phyloP scores from a whole-genome alignment of 306 rosid genomes.

The Abrus precatorius region DNA sequence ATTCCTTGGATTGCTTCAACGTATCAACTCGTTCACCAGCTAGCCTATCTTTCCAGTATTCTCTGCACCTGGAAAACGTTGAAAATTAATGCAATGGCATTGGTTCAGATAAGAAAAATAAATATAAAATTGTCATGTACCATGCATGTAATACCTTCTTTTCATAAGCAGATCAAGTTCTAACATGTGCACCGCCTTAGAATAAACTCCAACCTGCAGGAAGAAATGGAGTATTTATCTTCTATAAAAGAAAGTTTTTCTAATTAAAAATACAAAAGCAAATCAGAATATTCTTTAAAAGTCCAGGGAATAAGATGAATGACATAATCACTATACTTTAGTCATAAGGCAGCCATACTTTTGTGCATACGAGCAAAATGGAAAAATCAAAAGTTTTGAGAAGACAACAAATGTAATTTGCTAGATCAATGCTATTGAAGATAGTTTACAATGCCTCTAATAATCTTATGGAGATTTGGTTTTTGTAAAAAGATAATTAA shows the following conservation, averaged over 20 bases:
- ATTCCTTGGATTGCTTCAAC: conserved; percentile 74
- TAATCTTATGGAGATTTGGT: not conserved
- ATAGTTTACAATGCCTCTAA: not conserved
- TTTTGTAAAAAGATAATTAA: not conserved
- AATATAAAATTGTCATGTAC: conserved; percentile 27
- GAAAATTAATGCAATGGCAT: conserved; percentile 20
- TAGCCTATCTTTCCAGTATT: conserved; percentile 78
- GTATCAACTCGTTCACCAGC: conserved; percentile 57
- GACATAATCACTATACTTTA: conserved; percentile 16
- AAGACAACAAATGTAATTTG: conserved; percentile 1
- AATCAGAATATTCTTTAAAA: conserved; percentile 14
- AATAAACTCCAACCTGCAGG: conserved; percentile 72
- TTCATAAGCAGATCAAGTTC: conserved; percentile 82
- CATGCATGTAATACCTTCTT: conserved; percentile 64
- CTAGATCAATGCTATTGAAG: conserved; percentile 5
- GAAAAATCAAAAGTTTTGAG: not conserved
- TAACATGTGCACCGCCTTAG: conserved; percentile 73
- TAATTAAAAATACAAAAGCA: conserved; percentile 9
- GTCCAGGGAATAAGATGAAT: conserved; percentile 7
- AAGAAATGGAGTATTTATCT: not conserved
- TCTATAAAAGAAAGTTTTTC: not conserved
- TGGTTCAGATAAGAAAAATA: conserved; percentile 22
- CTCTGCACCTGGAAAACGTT: conserved; percentile 67
- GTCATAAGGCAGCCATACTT: conserved; percentile 3
- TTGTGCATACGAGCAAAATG: not conserved